A percentile compares a stretch with the other conserved stretches of the same genome.
phyloP scores from a whole-genome alignment of 2,329 filamentous ascomycete genomes.

The Cordyceps fumosorosea region DNA sequence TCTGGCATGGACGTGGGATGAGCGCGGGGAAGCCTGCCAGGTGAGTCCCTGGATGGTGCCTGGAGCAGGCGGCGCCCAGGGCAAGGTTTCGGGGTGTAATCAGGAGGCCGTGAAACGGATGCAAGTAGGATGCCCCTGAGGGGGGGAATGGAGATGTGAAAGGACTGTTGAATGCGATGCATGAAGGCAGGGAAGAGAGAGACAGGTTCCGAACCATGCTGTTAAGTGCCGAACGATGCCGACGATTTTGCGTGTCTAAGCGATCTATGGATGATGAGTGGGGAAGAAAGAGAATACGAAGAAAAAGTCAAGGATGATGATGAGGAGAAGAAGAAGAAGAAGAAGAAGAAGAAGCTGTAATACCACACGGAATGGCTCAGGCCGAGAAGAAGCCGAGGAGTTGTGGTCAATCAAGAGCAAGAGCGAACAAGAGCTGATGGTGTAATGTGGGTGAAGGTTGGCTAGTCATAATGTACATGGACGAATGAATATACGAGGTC shows the following conservation, averaged over 20 bases:
- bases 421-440: no score
- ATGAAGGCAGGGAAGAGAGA: no score
- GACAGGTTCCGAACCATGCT: no score
- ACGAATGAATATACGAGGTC: no score
- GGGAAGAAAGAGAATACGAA: not conserved
- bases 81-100: slow-evolving; percentile 27
- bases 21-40: slow-evolving; percentile 32
- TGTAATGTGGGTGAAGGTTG: no score
- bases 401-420: no score
- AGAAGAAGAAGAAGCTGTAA: not conserved
- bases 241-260: not conserved
- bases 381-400: no score
- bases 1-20: slow-evolving; percentile 47
- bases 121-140: slow-evolving; percentile 19
- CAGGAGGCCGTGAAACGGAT: slow-evolving; percentile 24
- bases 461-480: no score
- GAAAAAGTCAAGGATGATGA: no score
- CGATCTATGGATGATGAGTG: not conserved
- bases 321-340: not conserved
- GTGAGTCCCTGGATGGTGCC: slow-evolving; percentile 45
- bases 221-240: no score
- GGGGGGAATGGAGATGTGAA: not conserved
- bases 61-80: slow-evolving; percentile 25
- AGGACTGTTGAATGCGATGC: not conserved
- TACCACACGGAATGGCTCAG: no score